A percentile compares a stretch with the other conserved stretches of the same genome.
Evolutionary conservation across 257 asterid species (phyloP).

Genomic region (Nyctanthes arbortristis): DNA sequence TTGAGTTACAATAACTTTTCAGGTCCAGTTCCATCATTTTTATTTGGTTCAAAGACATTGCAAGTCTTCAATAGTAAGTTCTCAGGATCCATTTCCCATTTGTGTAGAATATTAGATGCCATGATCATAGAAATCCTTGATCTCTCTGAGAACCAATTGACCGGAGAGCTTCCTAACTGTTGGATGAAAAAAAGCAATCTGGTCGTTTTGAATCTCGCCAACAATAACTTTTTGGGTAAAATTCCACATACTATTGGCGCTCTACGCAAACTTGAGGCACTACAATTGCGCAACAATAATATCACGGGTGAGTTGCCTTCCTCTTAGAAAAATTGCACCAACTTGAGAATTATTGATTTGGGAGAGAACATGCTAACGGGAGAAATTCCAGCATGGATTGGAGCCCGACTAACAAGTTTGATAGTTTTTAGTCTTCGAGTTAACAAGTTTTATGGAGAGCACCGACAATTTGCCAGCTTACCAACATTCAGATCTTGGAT

Average conservation of each 20-base stretch:
- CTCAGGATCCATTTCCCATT: conserved; percentile 28
- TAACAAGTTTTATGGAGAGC: conserved; percentile 25
- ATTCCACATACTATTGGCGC: conserved; percentile 23
- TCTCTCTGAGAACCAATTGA: conserved; percentile 25
- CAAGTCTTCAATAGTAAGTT: conserved; percentile 29
- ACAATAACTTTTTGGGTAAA: conserved; percentile 23
- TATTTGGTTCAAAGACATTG: not conserved
- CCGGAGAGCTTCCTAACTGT: conserved; percentile 29
- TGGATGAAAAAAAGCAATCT: conserved; percentile 20
- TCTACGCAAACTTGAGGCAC: not conserved
- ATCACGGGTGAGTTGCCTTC: conserved; percentile 36
- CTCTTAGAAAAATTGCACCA: conserved; percentile 24
- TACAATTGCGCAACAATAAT: conserved; percentile 28
- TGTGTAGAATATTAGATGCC: too few species aligned
- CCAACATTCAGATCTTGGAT: conserved; percentile 35
- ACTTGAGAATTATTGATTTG: too few species aligned
- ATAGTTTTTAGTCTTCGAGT: conserved; percentile 13
- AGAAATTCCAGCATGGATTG: conserved; percentile 32
- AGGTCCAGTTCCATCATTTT: too few species aligned
- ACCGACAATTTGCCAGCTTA: conserved; percentile 29
- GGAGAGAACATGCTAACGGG: conserved; percentile 28
- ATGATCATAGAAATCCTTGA: conserved; percentile 1
- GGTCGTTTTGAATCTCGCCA: conserved; percentile 11
- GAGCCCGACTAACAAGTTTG: not conserved
- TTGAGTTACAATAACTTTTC: conserved; percentile 25